Base-by-base conservation (phyloP, 768 basidiomycete species). In the Auricularia sp. region DNA sequence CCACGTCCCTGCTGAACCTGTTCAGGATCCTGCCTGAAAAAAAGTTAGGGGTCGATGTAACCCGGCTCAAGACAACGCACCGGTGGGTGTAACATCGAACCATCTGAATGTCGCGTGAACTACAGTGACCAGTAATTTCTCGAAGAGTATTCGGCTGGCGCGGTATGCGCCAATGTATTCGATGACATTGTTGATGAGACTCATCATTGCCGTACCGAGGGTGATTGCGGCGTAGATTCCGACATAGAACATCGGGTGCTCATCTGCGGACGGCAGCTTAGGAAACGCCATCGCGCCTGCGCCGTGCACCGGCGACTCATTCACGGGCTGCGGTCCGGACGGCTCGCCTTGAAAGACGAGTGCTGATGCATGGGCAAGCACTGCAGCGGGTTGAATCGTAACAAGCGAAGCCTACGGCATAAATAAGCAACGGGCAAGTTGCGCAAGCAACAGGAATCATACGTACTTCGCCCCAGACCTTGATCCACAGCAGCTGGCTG, bases 51-150 rank as follows among this genome's bases (percentile, higher is more conserved):
- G 2, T 29, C 29, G 29, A 29, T 29, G 29, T 29, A 29, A 29
- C 29, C 29, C 29, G 29, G 29, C 29, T 29, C 29, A 29, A 29
- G 29, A 29, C 29, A 29, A 29, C 29, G 29, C 29, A 61, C 42
- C 56, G 7, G 45, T 61, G 2, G 39, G 64, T n/a, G 59, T 65
- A 1, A 24, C 42, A 13, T 61, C 54, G 29, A 61, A 44, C 37
- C 29, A 64, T 63, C 91, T 81, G 81, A 94, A 92, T 5, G 92
- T 92, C 6, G 92, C 90, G 13, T 85, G 80, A 18, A 92, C 85
- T 8, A 94, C 89, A 0, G 82, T 82, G 6, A 80, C 82, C 62
- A 94, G 75, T 44, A 94, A 75, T 63, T 80, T 78, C 69, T 76
- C 82, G 71, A 78, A 81, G 3, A 75, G 65, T 5, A 66, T 67